Percentiles rank a stretch among this genome's conserved stretches.
phyloP scores from a whole-genome alignment of 2,329 filamentous ascomycete genomes.

The Pleomassaria siparia region DNA sequence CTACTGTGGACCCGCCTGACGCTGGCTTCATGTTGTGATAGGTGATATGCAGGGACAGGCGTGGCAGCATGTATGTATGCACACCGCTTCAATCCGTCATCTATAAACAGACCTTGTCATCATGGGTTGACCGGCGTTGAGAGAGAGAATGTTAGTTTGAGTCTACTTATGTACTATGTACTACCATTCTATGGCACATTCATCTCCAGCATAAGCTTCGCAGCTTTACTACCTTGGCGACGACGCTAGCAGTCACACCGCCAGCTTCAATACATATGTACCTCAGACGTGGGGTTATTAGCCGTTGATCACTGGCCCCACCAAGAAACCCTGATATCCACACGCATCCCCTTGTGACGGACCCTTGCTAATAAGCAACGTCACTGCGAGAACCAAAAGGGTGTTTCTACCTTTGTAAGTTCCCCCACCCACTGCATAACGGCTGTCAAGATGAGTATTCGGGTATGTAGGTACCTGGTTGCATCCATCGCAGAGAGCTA shows the following conservation, averaged over 20 bases:
- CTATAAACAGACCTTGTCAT: not conserved
- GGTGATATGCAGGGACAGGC: slow-evolving; percentile 1
- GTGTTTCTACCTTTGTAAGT: too few relatives aligned
- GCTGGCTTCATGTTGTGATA: not conserved
- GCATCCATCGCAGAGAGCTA: not conserved
- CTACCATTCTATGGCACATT: not conserved
- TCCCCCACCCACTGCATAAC: too few relatives aligned
- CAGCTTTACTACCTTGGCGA: not conserved
- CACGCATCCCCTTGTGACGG: too few relatives aligned
- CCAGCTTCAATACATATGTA: too few relatives aligned
- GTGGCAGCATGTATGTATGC: not conserved
- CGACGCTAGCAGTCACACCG: not conserved
- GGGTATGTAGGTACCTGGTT: too few relatives aligned
- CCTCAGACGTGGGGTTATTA: not conserved
- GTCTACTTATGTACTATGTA: not conserved
- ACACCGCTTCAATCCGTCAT: slow-evolving; percentile 6
- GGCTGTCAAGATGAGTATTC: too few relatives aligned
- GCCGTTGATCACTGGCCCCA: too few relatives aligned
- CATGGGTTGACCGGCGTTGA: not conserved
- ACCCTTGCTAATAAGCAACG: not conserved
- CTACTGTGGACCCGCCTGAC: not conserved
- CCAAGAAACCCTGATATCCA: too few relatives aligned
- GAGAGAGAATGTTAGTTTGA: not conserved
- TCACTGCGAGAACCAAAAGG: not conserved
- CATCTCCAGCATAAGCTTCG: not conserved